These are phyloP conservation scores for Tricholoma furcatifolium DNA, from an alignment of 768 basidiomycete genomes.

Conservation along the genomic window DNA sequence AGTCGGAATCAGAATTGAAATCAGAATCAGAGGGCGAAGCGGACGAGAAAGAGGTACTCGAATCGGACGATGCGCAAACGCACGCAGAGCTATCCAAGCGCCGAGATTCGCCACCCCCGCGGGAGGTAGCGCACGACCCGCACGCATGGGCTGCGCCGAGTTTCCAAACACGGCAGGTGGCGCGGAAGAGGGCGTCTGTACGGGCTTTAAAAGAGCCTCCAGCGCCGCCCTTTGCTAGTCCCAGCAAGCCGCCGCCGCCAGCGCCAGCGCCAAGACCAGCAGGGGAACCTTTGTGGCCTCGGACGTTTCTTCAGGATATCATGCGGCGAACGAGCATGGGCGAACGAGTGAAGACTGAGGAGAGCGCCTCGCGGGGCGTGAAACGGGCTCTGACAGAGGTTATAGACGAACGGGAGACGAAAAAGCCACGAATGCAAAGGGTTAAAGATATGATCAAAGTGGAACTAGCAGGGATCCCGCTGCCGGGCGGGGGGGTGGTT, in stretches of 20 bases:
- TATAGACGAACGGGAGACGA: conserved; percentile 2
- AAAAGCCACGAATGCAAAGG: neutral
- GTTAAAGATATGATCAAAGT: conserved; percentile 1
- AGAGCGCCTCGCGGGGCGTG: no score
- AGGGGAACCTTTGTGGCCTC: no score
- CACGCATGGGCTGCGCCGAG: conserved; percentile 19
- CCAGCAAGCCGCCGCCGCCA: no score
- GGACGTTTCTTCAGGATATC: no score
- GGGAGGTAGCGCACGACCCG: conserved; percentile 16
- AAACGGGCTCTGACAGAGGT: neutral
- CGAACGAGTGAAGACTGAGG: no score
- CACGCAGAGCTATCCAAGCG: conserved; percentile 2
- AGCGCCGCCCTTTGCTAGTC: no score
- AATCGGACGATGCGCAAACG: conserved; percentile 16
- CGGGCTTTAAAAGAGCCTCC: neutral
- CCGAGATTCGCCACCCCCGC: neutral
- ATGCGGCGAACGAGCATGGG: no score
- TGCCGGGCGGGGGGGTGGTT: conserved; percentile 7
- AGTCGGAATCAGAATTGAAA: no score
- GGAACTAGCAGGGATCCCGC: neutral
- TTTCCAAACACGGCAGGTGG: conserved; percentile 8
- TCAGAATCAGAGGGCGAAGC: neutral
- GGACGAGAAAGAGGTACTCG: conserved; percentile 1
- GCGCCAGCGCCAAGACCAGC: no score
- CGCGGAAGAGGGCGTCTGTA: neutral